Evolutionary conservation across 2,329 filamentous ascomycete species (phyloP).

Genomic region (Fusarium sp.): DNA sequence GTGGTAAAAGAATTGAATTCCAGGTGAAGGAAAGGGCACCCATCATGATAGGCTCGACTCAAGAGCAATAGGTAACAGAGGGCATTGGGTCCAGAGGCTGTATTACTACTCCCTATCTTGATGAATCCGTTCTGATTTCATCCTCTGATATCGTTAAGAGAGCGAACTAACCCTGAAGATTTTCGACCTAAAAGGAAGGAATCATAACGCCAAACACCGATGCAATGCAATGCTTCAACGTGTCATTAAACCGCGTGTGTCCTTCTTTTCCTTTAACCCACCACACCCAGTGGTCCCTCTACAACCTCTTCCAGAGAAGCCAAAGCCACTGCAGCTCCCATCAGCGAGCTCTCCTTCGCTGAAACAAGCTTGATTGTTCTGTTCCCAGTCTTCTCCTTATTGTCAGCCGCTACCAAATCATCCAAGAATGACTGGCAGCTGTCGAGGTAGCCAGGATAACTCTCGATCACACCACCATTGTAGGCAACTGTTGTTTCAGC

Average conservation of each 20-base stretch:
- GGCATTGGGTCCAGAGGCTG: not conserved
- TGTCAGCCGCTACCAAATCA: conserved; percentile 61
- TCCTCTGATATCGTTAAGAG: not conserved
- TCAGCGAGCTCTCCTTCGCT: conserved; percentile 79
- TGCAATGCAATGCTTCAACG: conserved; percentile 23
- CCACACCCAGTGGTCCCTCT: conserved; percentile 34
- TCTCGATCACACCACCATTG: conserved; percentile 84
- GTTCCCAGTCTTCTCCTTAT: conserved; percentile 53
- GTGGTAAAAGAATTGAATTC: no score
- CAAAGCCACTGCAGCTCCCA: conserved; percentile 80
- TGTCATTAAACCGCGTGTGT: conserved; percentile 8
- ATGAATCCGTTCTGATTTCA: not conserved
- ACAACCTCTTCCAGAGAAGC: conserved; percentile 56
- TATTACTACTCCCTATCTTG: not conserved
- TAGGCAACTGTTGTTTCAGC: conserved; percentile 75
- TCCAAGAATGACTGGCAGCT: conserved; percentile 75
- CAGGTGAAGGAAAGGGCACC: no score
- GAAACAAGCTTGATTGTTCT: conserved; percentile 72
- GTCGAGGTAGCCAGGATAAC: conserved; percentile 76
- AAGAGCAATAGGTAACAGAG: not conserved
- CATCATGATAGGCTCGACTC: no score
- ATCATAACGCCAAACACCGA: conserved; percentile 25
- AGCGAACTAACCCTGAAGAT: not conserved
- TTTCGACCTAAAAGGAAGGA: conserved; percentile 14
- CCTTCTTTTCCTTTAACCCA: conserved; percentile 14